These are phyloP conservation scores for Gomphus bonarii DNA, from an alignment of 1,284 basidiomycete genomes.

Conservation along the genomic window DNA sequence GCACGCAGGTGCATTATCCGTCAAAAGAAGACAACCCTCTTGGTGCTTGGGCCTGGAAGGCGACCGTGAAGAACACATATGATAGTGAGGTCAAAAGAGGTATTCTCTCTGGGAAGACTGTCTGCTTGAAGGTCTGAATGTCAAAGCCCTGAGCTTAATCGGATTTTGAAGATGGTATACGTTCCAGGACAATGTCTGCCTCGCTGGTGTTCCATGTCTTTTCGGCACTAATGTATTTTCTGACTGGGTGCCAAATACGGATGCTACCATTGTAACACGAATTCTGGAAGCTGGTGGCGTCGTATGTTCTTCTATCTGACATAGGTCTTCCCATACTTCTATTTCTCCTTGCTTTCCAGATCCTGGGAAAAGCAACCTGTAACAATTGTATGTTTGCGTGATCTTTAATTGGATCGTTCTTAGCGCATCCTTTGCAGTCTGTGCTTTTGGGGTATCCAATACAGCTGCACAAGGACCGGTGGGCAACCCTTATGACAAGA, in stretches of 20 bases:
- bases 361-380: conserved; percentile 33
- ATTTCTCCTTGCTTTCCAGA: conserved; percentile 11
- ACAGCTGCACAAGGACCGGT: conserved; percentile 30
- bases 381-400: conserved; percentile 19
- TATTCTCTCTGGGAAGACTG: conserved; percentile 20
- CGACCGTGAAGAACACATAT: conserved; percentile 17
- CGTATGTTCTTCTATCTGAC: conserved; percentile 13
- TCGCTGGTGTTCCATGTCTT: conserved; percentile 27
- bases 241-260: conserved; percentile 26
- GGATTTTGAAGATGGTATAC: not conserved
- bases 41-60: conserved; percentile 24
- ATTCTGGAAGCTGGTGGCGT: conserved; percentile 33
- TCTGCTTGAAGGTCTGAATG: conserved; percentile 20
- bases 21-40: conserved; percentile 18
- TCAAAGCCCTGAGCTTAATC: no score
- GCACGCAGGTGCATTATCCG: not conserved
- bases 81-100: conserved; percentile 14
- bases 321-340: not conserved
- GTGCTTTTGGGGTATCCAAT: conserved; percentile 28
- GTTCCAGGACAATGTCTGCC: conserved; percentile 25
- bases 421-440: conserved; percentile 17
- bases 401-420: not conserved
- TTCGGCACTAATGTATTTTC: conserved; percentile 28
- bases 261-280: conserved; percentile 33
- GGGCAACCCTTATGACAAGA: conserved; percentile 32